Evolutionary conservation across 1,139 yeast genomes (phyloP), one percentile per base, ranked within the genome.

Genomic region (Protomyces macrosporus): DNA sequence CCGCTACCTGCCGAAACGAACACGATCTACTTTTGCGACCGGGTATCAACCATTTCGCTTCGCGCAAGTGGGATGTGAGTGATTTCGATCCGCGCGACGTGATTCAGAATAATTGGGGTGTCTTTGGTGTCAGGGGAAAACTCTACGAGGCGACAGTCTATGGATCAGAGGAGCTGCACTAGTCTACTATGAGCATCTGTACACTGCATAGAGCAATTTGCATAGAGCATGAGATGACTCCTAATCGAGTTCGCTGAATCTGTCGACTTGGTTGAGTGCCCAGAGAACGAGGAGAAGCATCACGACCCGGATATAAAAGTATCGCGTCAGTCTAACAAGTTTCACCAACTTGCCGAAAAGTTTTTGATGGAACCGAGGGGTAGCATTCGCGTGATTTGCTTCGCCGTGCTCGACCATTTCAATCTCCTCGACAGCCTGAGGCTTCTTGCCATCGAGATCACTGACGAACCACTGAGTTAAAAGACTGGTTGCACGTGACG

Each of bases 41-140:
- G 7, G 60, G 60, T 4, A 48, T 35, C 37, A 63, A 63, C 14
- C 56, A 54, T 3, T 63, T 63, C 42, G 60, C 64, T 5, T 53
- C 58, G n/a, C 58, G 63, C 3, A 60, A 60, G 32, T 60, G 54
- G 50, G 63, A 60, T 45, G 63, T 60, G 35, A 53, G 57, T 16
- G 63, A 60, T 36, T 53, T 53, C 34, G 54, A 60, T 14, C 58
- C 58, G 4, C 50, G 58, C 16, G 63, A 60, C 32, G 53, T 60
- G 45, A 54, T 53, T 30, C 63, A 60, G 54, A 60, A 60, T 42
- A 60, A 60, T 35, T 60, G 53, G 53, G 63, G 63, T 30, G 63
- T 60, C 39, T 60, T 53, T 36, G 63, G 63, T 9, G 58, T 60
- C n/a, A 53, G 63, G 14, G 63, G 63, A 6, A 60, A 60, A 42